Evolutionary conservation across 345 rosid genomes (phyloP).

Genomic region (Toxicodendron radicans): DNA sequence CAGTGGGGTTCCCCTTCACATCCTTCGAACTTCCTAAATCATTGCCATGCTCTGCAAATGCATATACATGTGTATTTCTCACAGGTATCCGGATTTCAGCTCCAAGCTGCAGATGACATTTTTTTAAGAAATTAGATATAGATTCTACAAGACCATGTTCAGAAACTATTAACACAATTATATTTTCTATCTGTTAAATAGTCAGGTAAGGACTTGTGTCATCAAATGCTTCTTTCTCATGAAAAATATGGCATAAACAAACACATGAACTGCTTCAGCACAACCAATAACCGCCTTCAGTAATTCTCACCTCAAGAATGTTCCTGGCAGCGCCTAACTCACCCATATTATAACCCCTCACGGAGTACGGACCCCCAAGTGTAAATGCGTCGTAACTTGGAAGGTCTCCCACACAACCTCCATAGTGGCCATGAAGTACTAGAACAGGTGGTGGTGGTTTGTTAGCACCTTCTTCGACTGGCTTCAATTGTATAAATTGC

Average conservation of each 20-base stretch:
- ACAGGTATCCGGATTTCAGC: conserved; percentile 93
- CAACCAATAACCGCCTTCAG: background rate
- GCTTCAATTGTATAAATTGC: conserved; percentile 74
- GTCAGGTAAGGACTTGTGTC: background rate
- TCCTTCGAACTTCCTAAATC: conserved; percentile 95
- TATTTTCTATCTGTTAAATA: background rate
- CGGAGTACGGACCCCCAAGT: conserved; percentile 99
- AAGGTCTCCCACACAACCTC: conserved; percentile 97
- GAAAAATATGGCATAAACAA: conserved; percentile 3
- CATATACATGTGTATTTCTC: conserved; percentile 75
- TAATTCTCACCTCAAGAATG: conserved; percentile 70
- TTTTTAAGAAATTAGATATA: conserved; percentile 8
- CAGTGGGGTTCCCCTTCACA: conserved; percentile 97
- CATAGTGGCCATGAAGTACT: conserved; percentile 98
- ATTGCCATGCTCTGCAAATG: conserved; percentile 94
- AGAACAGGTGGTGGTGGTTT: conserved; percentile 87
- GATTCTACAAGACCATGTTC: background rate
- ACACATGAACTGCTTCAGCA: background rate
- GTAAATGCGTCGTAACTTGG: conserved; percentile 97
- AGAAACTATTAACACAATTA: background rate
- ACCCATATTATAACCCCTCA: conserved; percentile 99
- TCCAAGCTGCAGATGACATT: conserved; percentile 60
- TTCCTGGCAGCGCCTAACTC: conserved; percentile 94
- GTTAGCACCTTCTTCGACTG: conserved; percentile 85
- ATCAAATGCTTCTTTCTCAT: background rate